Base-by-base conservation (phyloP, 371 early-diverging fungal species). In the Mortierella sp. region DNA sequence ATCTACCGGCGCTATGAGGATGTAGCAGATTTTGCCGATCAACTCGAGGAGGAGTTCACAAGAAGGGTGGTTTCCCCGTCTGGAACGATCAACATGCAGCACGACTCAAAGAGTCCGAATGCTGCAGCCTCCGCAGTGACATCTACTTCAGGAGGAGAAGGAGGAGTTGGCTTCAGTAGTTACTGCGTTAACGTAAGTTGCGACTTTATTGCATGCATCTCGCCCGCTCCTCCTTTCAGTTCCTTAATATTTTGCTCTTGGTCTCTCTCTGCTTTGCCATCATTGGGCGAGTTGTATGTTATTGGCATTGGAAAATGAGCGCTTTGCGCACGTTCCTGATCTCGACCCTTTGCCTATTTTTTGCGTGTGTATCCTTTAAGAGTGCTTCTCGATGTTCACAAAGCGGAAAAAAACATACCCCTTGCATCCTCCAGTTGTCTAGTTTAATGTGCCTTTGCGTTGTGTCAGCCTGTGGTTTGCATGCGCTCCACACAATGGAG, bases 1-100 rank as follows among this genome's bases (percentile, higher is more conserved):
- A 81, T 86, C 61, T 86, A 81, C 50, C 76, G 86, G 40, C 73
- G 79, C 5, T 86, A 79, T 55, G 86, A 86, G 74, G 86, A 86
- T 77, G 75, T 86, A 1, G 82, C 74, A 10, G 82, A 86, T 43
- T 86, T 86, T 72, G 81, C 86, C 28, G 86, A 86, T 67, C 86
- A 86, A 40, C 77, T 86, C 19, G 82, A 81, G 55, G 79, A 86
- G 44, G 86, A 86, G 72, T 77, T 82, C 28, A 54, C 76, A 14
- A 48, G 37, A 19, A 57, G 69, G 75, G 19, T 71, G 57, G 67
- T 51, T 50, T 14, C 37, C 24, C n/a, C 67, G 4, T 40, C 67
- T 21, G 16, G 40, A 9, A 9, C 6, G 67, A 67, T 67, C 43
- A 9, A 40, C n/a, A 61, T 28, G 51, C 75, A 50, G 51, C 50